Conservation (phyloP, 495 filamentous ascomycete genomes). For the Xylaria telfairii region DNA sequence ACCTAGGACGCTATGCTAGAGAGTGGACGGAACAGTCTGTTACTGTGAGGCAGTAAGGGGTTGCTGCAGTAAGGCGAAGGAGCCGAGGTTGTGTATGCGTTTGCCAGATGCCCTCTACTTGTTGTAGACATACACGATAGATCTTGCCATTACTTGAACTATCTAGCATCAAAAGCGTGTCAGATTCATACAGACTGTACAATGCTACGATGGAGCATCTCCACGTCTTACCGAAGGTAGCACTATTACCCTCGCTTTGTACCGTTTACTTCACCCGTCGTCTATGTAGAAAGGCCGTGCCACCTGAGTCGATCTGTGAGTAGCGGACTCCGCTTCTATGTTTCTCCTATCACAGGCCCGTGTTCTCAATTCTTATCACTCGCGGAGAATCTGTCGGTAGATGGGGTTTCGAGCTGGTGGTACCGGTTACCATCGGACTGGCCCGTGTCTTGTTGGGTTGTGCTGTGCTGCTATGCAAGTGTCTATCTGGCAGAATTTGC, state of each 20-base stretch:
- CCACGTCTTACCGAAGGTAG: neutral
- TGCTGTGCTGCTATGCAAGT: neutral
- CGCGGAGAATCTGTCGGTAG: neutral
- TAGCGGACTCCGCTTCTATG: neutral
- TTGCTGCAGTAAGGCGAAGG: slow-evolving; percentile 5
- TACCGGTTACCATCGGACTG: neutral
- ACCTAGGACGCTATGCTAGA: neutral
- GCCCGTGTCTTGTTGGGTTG: neutral
- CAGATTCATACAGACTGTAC: slow-evolving; percentile 4
- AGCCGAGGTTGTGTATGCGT: slow-evolving; percentile 5
- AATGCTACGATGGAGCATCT: slow-evolving; percentile 5
- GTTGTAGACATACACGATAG: neutral
- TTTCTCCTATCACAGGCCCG: neutral
- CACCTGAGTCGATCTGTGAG: neutral
- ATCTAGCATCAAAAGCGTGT: neutral
- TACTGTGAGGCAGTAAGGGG: neutral
- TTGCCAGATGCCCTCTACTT: neutral
- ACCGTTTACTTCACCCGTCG: neutral
- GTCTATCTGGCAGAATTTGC: slow-evolving; percentile 12
- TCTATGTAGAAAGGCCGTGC: neutral
- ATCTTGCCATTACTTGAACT: neutral
- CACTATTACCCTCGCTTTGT: neutral
- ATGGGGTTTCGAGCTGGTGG: neutral
- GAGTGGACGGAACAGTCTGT: neutral
- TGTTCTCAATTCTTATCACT: neutral